Evolutionary conservation across 129 eudicot species (phyloP).

Genomic region (Heracleum sosnowskyi): DNA sequence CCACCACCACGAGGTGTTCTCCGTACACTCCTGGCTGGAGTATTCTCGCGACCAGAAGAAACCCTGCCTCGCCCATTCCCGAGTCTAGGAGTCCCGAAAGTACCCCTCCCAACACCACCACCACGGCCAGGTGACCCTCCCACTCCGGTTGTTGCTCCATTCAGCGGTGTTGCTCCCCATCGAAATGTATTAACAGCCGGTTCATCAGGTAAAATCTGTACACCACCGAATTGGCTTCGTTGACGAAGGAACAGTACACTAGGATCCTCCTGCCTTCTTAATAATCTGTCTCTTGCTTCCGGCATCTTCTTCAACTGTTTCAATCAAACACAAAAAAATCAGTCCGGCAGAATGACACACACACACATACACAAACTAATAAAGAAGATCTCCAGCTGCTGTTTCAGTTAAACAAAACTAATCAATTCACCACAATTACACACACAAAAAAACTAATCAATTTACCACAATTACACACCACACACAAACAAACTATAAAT

Average conservation of each 20-base stretch:
- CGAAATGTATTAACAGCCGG: slow-evolving; percentile 23
- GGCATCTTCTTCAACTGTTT: slow-evolving; percentile 27
- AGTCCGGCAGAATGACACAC: neutral
- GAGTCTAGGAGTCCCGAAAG: slow-evolving; percentile 28
- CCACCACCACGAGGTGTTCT: slow-evolving; percentile 13
- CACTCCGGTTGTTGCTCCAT: slow-evolving; percentile 21
- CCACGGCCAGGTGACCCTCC: slow-evolving; percentile 11
- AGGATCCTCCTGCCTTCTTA: slow-evolving; percentile 48
- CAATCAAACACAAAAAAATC: neutral
- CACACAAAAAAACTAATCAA: too few species aligned
- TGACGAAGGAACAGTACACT: slow-evolving; percentile 22
- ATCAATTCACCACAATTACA: neutral
- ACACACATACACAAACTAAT: too few species aligned
- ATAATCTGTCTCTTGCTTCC: slow-evolving; percentile 51
- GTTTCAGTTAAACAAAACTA: too few species aligned
- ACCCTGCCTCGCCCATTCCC: slow-evolving; percentile 28
- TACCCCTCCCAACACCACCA: slow-evolving; percentile 23
- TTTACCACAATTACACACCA: too few species aligned
- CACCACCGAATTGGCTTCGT: slow-evolving; percentile 11
- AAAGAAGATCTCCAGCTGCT: too few species aligned
- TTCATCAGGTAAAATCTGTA: slow-evolving; percentile 17
- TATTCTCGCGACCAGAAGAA: slow-evolving; percentile 29
- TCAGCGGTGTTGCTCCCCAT: slow-evolving; percentile 39
- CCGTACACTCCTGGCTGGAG: slow-evolving; percentile 21
- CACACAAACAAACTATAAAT: too few species aligned